Conservation (phyloP, 805 yeast genomes). For the Candida manassasensis region DNA sequence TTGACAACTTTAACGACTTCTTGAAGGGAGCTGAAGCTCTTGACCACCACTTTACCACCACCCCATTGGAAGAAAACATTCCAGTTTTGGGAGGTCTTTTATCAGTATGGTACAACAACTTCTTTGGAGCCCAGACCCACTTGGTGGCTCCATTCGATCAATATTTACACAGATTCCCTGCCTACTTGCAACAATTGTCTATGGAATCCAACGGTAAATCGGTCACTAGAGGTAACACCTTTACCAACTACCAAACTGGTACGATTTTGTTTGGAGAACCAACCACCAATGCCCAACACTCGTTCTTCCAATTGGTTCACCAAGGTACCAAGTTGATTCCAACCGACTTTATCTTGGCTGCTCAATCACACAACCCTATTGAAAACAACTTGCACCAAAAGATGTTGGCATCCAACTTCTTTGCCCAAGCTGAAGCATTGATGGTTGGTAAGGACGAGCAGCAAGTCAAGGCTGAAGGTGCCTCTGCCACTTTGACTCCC, state of each 20-base stretch:
- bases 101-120: constrained; percentile 98
- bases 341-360: constrained; percentile 93
- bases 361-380: constrained; percentile 96
- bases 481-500: constrained; percentile 79
- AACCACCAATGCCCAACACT: constrained; percentile 97
- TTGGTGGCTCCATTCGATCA: constrained; percentile 98
- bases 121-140: constrained; percentile 97
- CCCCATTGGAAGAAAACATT: constrained; percentile 88
- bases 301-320: constrained; percentile 98
- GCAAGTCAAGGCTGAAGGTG: constrained; percentile 85
- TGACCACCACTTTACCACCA: constrained; percentile 79
- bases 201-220: constrained; percentile 99
- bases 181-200: constrained; percentile 95
- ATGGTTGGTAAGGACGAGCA: constrained; percentile 91
- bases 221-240: constrained; percentile 86
- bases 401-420: constrained; percentile 98
- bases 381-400: constrained; percentile 90
- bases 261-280: constrained; percentile 97
- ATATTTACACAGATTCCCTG: constrained; percentile 98
- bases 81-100: constrained; percentile 91
- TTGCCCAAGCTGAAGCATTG: constrained; percentile 97
- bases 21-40: constrained; percentile 97
- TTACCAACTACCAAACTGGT: constrained; percentile 94
- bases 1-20: constrained; percentile 86
- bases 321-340: constrained; percentile 98